Evolutionary conservation across 768 basidiomycete species (phyloP).

Genomic region (Pholiota microspora): DNA sequence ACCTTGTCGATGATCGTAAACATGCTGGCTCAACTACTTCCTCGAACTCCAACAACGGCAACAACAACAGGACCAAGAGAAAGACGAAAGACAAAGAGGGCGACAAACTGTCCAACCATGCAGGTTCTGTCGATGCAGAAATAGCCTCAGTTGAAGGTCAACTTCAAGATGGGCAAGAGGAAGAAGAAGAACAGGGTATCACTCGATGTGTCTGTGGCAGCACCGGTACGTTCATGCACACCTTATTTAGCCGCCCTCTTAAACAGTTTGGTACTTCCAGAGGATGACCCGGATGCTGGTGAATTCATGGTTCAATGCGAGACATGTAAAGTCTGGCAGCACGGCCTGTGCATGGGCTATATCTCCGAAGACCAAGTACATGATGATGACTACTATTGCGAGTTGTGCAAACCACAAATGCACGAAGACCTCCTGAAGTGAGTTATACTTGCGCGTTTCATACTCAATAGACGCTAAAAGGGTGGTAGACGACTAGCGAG

Average conservation of each 20-base stretch:
- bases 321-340: slow-evolving; percentile 97
- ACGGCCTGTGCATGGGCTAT: slow-evolving; percentile 94
- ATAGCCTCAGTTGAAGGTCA: slow-evolving; percentile 31
- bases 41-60: slow-evolving; percentile 30
- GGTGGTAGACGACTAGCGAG: slow-evolving; percentile 57
- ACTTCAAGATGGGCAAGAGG: slow-evolving; percentile 44
- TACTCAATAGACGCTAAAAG: slow-evolving; percentile 6
- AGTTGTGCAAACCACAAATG: slow-evolving; percentile 84
- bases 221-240: slow-evolving; percentile 49
- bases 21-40: slow-evolving; percentile 31
- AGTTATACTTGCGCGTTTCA: slow-evolving; percentile 24
- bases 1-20: slow-evolving; percentile 56
- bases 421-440: slow-evolving; percentile 83
- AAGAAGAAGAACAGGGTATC: slow-evolving; percentile 61
- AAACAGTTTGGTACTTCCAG: slow-evolving; percentile 39
- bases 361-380: slow-evolving; percentile 72
- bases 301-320: slow-evolving; percentile 99
- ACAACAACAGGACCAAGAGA: slow-evolving; percentile 48
- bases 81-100: slow-evolving; percentile 69
- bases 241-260: slow-evolving; percentile 16
- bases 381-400: slow-evolving; percentile 89
- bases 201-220: slow-evolving; percentile 89
- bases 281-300: slow-evolving; percentile 79
- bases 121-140: slow-evolving; percentile 24
- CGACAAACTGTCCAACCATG: slow-evolving; percentile 29